Base-by-base conservation (phyloP, 441 rosid species). In the Pelargonium fulgidum region DNA sequence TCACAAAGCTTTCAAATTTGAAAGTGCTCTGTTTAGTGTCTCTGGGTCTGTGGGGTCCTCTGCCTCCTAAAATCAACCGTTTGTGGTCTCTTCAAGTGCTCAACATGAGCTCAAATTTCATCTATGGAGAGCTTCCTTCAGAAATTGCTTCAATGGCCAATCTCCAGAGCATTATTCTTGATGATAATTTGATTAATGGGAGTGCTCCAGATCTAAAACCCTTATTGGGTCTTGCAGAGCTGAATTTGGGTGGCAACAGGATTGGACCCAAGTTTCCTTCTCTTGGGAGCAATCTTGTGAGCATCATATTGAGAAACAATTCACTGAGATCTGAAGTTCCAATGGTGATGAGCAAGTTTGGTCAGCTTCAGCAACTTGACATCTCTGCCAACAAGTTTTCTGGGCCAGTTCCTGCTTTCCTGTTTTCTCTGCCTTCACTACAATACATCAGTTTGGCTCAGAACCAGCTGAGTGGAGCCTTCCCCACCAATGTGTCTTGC, bases 41-140 rank as follows among this genome's bases (percentile, higher is more conserved):
- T 0, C 75, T 89, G 19, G 99, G 96, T 9, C 70, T 93, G 33
- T 83, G 95, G 89, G 96, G 98, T 74, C 80, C 85, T 7, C 76
- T 93, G 13, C 87, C 97, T 70, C 73, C 82, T 17, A 82, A 88
- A 42, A 69, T 82, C 75, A 73, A 74, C 77, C 81, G 89, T 62
- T 62, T 91, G 67, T 65, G 75, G 74, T 80, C 88, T 0, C 90
- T 93, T 26, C 56, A 79, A 52, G 77, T 75, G 62, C 81, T 93
- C 13, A 87, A 93, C 73, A 61, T 89, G 72, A 87, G 86, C 78
- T 89, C 89, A n/a, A 93, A 93, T 78, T 89, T 79, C 85, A 85
- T 93, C 64, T 74, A 82, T 5, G 94, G 91, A 17, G 66, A 64
- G 66, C 81, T 93, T 73, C 91, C 94, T 14, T 71, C 56, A 63